Conservation (phyloP, 805 yeast species). For the Metschnikowia peoriensis region DNA sequence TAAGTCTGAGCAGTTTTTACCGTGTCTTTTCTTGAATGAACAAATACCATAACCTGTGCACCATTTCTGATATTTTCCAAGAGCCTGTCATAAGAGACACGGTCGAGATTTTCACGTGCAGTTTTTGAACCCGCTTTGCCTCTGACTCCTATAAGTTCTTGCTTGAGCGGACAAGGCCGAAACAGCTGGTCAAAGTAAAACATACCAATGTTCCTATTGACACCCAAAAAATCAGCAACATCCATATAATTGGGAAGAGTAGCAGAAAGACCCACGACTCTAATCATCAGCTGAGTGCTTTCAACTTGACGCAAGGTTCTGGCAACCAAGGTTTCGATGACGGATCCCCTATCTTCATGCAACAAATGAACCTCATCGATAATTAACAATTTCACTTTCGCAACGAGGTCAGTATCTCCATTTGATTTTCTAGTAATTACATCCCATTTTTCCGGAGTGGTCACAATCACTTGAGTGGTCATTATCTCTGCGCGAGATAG, state of each 20-base stretch:
- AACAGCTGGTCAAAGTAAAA: slow-evolving; percentile 92
- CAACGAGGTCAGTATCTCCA: slow-evolving; percentile 49
- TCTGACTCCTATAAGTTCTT: slow-evolving; percentile 79
- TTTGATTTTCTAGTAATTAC: slow-evolving; percentile 92
- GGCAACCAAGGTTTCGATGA: slow-evolving; percentile 71
- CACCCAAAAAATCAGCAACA: slow-evolving; percentile 93
- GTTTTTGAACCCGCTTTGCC: slow-evolving; percentile 81
- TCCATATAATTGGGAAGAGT: slow-evolving; percentile 22
- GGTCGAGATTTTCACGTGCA: slow-evolving; percentile 71
- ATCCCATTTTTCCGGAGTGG: slow-evolving; percentile 96
- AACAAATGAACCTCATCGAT: slow-evolving; percentile 96
- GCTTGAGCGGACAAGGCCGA: slow-evolving; percentile 91
- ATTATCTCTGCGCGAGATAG: slow-evolving; percentile 74
- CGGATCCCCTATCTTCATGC: slow-evolving; percentile 98
- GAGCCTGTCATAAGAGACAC: slow-evolving; percentile 72
- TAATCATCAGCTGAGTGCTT: slow-evolving; percentile 65
- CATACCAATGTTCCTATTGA: slow-evolving; percentile 86
- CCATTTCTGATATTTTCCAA: slow-evolving; percentile 64
- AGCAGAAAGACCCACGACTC: slow-evolving; percentile 22
- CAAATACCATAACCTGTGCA: slow-evolving; percentile 94
- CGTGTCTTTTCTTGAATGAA: slow-evolving; percentile 93
- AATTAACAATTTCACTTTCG: slow-evolving; percentile 79
- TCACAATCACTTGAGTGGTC: slow-evolving; percentile 83
- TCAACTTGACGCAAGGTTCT: slow-evolving; percentile 94
- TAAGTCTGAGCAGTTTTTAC: slow-evolving; percentile 75